Evolutionary conservation across 192 early-diverging fungal genomes (phyloP), one percentile per base, ranked within the genome.

Genomic region (Backusella circina): DNA sequence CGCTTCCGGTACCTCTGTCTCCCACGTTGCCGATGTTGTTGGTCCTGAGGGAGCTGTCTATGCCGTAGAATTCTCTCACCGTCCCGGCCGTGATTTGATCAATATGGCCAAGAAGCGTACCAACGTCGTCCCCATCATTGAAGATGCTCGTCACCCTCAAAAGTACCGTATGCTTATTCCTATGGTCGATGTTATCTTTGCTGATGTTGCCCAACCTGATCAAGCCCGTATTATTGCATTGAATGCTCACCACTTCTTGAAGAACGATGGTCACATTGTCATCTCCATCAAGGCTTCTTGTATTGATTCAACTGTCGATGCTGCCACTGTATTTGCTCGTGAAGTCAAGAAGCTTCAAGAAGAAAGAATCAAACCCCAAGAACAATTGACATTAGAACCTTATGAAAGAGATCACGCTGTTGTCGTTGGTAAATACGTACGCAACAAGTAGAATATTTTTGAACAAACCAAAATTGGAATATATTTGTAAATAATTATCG

Each of bases 101-200:
- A 98, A 97, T 90, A 95, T 98, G 91, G 98, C 98, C 85, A 99
- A 99, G 92, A 99, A 99, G 92, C 95, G 97, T 76, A 98, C 96
- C 80, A 99, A 98, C 85, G 94, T 98, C 36, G 95, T 98, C 76
- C 97, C 98, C 54, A 99, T 99, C 75, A 96, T 99, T 79, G 98
- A 99, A 87, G 98, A 99, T 86, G 96, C 97, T 57, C 97, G 97
- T 85, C 94, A 98, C 88, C 98, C 98, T 69, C 94, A 99, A 87
- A 99, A 99, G 88, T 99, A 99, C 89, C 95, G 98, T 84, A 99
- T 98, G 97, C 88, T 98, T 39, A 93, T 98, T 66, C 90, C 90
- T 31, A 98, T 98, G 97, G 96, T 98, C 15, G 97, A 98, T 84
- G 94, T 95, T 18, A 92, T 98, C 71, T 98, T 98, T 85, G 98